These are phyloP conservation scores for Knufia petricola DNA, from an alignment of 2,329 filamentous ascomycete genomes.

Conservation along the genomic window DNA sequence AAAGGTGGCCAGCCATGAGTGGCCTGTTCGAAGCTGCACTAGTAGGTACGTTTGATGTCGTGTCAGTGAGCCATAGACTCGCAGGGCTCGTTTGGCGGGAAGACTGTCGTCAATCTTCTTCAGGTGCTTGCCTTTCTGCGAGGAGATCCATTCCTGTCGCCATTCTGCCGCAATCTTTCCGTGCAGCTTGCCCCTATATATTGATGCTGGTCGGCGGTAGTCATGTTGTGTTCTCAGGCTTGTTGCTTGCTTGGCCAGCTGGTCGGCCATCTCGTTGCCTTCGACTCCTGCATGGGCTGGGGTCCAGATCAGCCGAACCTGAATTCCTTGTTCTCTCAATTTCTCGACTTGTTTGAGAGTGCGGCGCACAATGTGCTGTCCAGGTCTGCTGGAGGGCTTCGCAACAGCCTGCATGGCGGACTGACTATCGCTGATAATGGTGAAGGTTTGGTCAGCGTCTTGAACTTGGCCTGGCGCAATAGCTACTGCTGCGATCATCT, in stretches of 20 bases:
- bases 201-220: conserved; percentile 8
- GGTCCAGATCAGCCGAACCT: conserved; percentile 9
- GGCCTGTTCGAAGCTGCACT: conserved; percentile 19
- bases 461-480: conserved; percentile 8
- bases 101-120: conserved; percentile 10
- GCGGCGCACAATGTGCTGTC: conserved; percentile 8
- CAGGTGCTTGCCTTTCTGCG: conserved; percentile 8
- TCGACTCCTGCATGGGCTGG: conserved; percentile 8
- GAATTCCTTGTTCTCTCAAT: conserved; percentile 7
- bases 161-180: conserved; percentile 10
- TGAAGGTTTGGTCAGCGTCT: not conserved
- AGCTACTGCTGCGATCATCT: conserved; percentile 6
- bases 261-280: conserved; percentile 12
- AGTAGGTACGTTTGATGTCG: conserved; percentile 19
- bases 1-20: conserved; percentile 21
- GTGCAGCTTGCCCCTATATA: not conserved
- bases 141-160: conserved; percentile 9
- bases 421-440: conserved; percentile 12
- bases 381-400: conserved; percentile 9
- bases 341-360: conserved; percentile 3
- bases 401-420: conserved; percentile 11
- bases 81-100: conserved; percentile 9
- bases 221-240: conserved; percentile 7
- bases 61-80: conserved; percentile 16
- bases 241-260: conserved; percentile 11